These are phyloP conservation scores for Linderniella brevidens DNA, from an alignment of 257 asterid species.

Conservation along the genomic window DNA sequence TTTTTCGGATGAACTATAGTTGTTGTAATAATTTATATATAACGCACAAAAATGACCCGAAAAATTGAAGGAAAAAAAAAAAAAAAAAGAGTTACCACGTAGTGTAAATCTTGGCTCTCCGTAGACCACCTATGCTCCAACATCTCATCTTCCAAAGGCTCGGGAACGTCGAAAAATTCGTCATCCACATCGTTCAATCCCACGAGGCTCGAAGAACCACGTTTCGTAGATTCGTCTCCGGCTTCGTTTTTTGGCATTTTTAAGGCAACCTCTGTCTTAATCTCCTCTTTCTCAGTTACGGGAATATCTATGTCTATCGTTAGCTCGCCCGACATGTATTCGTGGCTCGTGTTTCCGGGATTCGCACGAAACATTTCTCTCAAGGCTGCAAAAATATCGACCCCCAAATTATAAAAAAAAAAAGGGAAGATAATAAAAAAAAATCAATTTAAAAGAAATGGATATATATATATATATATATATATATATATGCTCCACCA, in stretches of 20 bases:
- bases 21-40: background rate
- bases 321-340: conserved; percentile 20
- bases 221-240: conserved; percentile 13
- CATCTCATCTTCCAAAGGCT: conserved; percentile 30
- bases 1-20: background rate
- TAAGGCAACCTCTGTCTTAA: conserved; percentile 18
- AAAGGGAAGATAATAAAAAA: background rate
- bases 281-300: conserved; percentile 15
- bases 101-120: conserved; percentile 17
- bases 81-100: conserved; percentile 15
- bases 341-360: conserved; percentile 27
- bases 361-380: conserved; percentile 55
- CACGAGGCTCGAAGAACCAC: conserved; percentile 29
- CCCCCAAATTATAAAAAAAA: background rate
- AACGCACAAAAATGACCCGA: background rate
- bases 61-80: background rate
- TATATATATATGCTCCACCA: too few relatives aligned
- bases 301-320: conserved; percentile 26
- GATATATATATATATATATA: too few relatives aligned
- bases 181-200: conserved; percentile 48
- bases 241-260: conserved; percentile 17
- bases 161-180: conserved; percentile 69
- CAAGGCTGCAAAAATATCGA: conserved; percentile 40
- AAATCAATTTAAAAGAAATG: background rate
- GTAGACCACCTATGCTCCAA: conserved; percentile 23